Evolutionary conservation across 768 basidiomycete genomes (phyloP), one percentile per base, ranked within the genome.

Genomic region (Kwoniella sp.): DNA sequence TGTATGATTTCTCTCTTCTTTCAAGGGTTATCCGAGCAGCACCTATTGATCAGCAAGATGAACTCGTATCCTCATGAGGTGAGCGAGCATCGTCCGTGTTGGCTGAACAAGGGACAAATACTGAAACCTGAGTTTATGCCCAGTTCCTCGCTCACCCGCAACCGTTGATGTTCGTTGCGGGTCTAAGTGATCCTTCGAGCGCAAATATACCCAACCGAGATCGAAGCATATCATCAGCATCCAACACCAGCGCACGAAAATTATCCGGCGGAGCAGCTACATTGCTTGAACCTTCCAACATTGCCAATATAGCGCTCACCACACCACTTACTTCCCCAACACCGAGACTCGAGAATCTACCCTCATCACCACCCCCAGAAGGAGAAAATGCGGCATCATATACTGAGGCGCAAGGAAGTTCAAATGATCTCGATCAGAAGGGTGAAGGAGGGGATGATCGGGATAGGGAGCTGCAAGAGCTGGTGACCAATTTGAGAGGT

Each of bases 121-220:
- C 40, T 44, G 17, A 44, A 9, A 10, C 8, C 17, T 33, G 33
- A 6, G 7, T 33, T 33, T 13, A 6, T 33, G 33, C 13, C 10
- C 68, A 97, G 82, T 83, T 97, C 67, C 83, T 96, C 69, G 83
- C 85, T n/a, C 93, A 96, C 78, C 85, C 91, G 47, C 88, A 87
- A 21, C 95, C 95, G 15, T 87, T 98, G 40, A 90, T 98, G 90
- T 95, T 96, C 77, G 90, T 93, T 21, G 91, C 92, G 25, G 94
- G 94, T 1, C 85, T 96, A 10, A 49, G 9, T 19, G 48, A 49
- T 17, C 48, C 21, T 24, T 24, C 48, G 22, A 49, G 25, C 48
- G 33, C 50, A 49, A 87, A 87, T 44, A 48, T 63, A 21, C 4
- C 73, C 1, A 27, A 69, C 1, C 56, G 70, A 22, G 44, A 60